These are phyloP conservation scores for Glaciozyma antarctica DNA, from an alignment of 768 basidiomycete species.

Conservation along the genomic window DNA sequence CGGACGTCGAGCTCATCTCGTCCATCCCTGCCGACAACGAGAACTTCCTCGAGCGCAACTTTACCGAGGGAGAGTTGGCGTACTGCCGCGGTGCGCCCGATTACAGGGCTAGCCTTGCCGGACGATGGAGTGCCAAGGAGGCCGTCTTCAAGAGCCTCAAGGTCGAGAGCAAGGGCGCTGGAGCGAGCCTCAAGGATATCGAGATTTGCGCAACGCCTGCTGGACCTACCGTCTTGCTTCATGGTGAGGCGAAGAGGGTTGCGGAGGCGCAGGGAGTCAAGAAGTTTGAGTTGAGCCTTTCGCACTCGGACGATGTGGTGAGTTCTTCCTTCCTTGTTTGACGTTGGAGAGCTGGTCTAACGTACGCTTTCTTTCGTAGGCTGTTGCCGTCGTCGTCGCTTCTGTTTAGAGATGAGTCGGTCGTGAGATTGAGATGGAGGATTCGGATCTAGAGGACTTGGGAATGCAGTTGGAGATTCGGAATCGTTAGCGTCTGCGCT, in stretches of 20 bases:
- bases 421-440: too few relatives aligned
- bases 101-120: slow-evolving; percentile 81
- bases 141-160: slow-evolving; percentile 89
- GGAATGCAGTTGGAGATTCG: too few relatives aligned
- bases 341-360: neutral
- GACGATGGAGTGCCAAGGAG: slow-evolving; percentile 95
- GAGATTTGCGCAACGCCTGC: slow-evolving; percentile 68
- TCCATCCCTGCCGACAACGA: slow-evolving; percentile 80
- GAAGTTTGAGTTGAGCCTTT: slow-evolving; percentile 70
- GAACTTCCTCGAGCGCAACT: slow-evolving; percentile 82
- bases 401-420: too few relatives aligned
- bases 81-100: slow-evolving; percentile 85
- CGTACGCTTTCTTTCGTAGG: neutral
- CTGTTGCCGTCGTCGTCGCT: neutral
- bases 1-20: slow-evolving; percentile 56
- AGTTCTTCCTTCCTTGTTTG: neutral
- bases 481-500: too few relatives aligned
- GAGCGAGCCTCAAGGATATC: slow-evolving; percentile 91
- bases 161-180: slow-evolving; percentile 80
- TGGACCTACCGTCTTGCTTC: slow-evolving; percentile 70
- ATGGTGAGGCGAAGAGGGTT: slow-evolving; percentile 66
- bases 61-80: slow-evolving; percentile 73
- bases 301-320: slow-evolving; percentile 47
- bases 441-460: too few relatives aligned
- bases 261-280: slow-evolving; percentile 64